Evolutionary conservation across 148 eudicot species (phyloP).

Genomic region (Diospyros kaki): DNA sequence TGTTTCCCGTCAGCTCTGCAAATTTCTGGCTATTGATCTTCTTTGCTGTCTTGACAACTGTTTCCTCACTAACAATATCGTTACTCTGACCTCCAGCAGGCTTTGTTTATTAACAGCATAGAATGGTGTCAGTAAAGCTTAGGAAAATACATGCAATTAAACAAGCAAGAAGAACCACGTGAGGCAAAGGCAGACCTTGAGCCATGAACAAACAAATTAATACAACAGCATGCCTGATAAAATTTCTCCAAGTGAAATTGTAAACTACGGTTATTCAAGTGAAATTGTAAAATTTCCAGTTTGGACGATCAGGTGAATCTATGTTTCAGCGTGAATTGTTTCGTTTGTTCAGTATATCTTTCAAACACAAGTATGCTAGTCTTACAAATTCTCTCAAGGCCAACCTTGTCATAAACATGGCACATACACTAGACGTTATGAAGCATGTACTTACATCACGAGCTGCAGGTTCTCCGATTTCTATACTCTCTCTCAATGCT

Average conservation of each 20-base stretch:
- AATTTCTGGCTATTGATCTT: constrained; percentile 78
- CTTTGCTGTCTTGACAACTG: constrained; percentile 72
- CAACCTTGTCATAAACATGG: not conserved
- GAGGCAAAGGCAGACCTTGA: not conserved
- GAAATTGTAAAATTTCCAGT: not conserved
- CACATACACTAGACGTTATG: constrained; percentile 12
- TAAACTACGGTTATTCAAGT: not conserved
- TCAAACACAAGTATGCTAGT: not conserved
- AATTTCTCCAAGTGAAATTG: not conserved
- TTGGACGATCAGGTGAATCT: not conserved
- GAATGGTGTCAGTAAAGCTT: not conserved
- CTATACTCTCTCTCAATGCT: constrained; percentile 54
- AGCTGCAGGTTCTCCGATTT: constrained; percentile 41
- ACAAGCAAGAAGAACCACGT: not conserved
- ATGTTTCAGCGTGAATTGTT: not conserved
- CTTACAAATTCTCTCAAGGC: not conserved
- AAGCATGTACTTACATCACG: constrained; percentile 23
- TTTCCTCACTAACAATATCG: constrained; percentile 27
- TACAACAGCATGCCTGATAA: not conserved
- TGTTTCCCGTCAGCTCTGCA: constrained; percentile 78
- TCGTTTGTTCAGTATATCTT: not conserved
- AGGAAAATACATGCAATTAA: not conserved
- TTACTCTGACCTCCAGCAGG: constrained; percentile 34
- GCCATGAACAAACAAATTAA: not conserved
- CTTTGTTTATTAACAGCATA: constrained; percentile 3